Base-by-base conservation (phyloP, 257 asterid species). In the Plantago ovata region DNA sequence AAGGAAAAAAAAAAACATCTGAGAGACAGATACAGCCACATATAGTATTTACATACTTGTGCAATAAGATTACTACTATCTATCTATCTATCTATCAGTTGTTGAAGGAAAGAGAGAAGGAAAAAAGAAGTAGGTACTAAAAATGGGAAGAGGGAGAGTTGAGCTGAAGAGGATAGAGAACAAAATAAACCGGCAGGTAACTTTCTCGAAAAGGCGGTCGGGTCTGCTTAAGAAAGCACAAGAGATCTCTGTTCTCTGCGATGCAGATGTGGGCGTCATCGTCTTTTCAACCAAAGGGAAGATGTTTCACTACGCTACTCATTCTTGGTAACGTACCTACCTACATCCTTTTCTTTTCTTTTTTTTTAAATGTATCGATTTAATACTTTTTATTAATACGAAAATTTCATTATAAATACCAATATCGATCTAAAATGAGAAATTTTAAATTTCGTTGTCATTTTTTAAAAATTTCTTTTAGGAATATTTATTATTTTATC, bases 161-260 rank as follows among this genome's bases (percentile, higher is more conserved):
- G 82, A 89, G 52, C 70, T 89, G 80, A 89, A 77, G 86, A 79
- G 94, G 64, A 85, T 89, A 38, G 95, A 89, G 70, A 89, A 89
- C 80, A 89, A 83, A 63, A 85, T 89, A 6, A 85, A 85, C 63
- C 63, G 96, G 51, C 96, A 89, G 56, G 96, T 89, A 12, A 89
- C 96, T 0, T 89, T 89, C 58, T 89, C 96, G 0, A 89, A 89
- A 53, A 56, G 95, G 59, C 65, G 96, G 54, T 75, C 84, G 13
- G 96, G 96, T 15, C 74, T 89, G 38, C 69, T 83, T 3, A 89
- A 89, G 75, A 89, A 89, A 71, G 96, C 96, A 22, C 77, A 81
- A 18, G 96, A 89, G 80, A 87, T 87, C 71, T 87, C 96, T 9
- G 84, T 87, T 10, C 92, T 87, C 12, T 87, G 96, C 56, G 96